Conservation (phyloP, 2,329 filamentous ascomycete genomes). For the Allantophomopsis cytisporea region DNA sequence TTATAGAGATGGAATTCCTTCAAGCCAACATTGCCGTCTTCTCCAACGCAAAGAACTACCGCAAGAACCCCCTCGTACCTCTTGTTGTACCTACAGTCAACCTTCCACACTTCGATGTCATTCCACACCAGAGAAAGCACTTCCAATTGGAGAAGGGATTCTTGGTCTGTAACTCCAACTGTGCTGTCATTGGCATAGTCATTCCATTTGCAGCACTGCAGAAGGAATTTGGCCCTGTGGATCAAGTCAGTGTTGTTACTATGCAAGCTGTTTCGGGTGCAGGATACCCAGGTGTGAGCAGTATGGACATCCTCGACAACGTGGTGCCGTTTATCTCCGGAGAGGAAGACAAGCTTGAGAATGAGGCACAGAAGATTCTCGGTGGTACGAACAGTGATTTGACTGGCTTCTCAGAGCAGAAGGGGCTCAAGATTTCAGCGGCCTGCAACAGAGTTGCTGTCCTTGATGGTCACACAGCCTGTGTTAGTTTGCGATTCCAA, state of each 20-base stretch:
- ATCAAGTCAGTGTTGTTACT: slow-evolving; percentile 67
- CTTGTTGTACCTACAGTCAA: slow-evolving; percentile 95
- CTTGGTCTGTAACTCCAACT: slow-evolving; percentile 96
- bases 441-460: slow-evolving; percentile 93
- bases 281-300: slow-evolving; percentile 78
- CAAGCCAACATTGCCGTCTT: slow-evolving; percentile 83
- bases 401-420: slow-evolving; percentile 66
- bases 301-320: slow-evolving; percentile 95
- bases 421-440: slow-evolving; percentile 62
- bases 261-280: slow-evolving; percentile 91
- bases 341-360: slow-evolving; percentile 93
- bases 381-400: slow-evolving; percentile 57
- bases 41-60: slow-evolving; percentile 97
- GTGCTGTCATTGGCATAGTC: slow-evolving; percentile 90
- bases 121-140: slow-evolving; percentile 73
- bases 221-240: slow-evolving; percentile 72
- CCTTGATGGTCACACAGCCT: slow-evolving; percentile 90
- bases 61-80: slow-evolving; percentile 77
- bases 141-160: slow-evolving; percentile 71
- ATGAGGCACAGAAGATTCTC: slow-evolving; percentile 89
- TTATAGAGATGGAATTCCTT: slow-evolving; percentile 75
- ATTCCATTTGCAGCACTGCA: slow-evolving; percentile 90
- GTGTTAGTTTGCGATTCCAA: slow-evolving; percentile 75
- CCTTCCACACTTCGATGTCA: slow-evolving; percentile 71
- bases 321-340: slow-evolving; percentile 87